Base-by-base conservation (phyloP, 768 basidiomycete species). In the Hygrocybe punicea region DNA sequence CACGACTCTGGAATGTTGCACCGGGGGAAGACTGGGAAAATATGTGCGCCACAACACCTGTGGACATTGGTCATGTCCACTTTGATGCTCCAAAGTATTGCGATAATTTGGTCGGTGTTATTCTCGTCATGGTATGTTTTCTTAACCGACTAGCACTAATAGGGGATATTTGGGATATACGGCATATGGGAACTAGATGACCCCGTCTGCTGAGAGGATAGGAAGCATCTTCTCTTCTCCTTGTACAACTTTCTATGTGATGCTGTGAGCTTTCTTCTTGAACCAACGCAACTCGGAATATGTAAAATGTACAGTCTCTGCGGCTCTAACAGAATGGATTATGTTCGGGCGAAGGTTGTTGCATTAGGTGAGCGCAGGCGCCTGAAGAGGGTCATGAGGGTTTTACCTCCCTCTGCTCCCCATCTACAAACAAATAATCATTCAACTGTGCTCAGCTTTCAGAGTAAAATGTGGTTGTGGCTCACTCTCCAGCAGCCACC, bases 401-500 rank as follows among this genome's bases (percentile, higher is more conserved):
- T 87, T 66, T 81, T 85, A 14, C 86, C 87, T 7, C 86, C 87
- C 58, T 87, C 85, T 0, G 79, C 62, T 11, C 86, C 87, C 87
- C 87, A 88, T 66, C 86, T 88, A 48, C 45, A 54, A 50, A 35
- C 61, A 46, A 49, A 24, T 29, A 29, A 29, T n/a, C n/a, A n/a
- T n/a, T n/a, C 35, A 35, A 8, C 29, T 29, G 29, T 29, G 29
- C 29, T 29, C 8, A 16, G 29, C 29, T 29, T 29, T 29, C 29
- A 29, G 8, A 29, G 29, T 29, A 8, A 19, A 52, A 40, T 55
- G 29, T 36, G 25, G 14, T 40, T 42, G 40, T 23, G 16, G 76
- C 84, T 69, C 67, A 88, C 86, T 89, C 87, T 76, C 87, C 87
- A 53, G 80, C 80, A 6, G 87, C 85, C 19, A 89, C 82, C 64